A percentile compares a stretch with the other conserved stretches of the same genome.
Conservation (phyloP, 1,139 yeast genomes). For the Yamadazyma mexicana region DNA sequence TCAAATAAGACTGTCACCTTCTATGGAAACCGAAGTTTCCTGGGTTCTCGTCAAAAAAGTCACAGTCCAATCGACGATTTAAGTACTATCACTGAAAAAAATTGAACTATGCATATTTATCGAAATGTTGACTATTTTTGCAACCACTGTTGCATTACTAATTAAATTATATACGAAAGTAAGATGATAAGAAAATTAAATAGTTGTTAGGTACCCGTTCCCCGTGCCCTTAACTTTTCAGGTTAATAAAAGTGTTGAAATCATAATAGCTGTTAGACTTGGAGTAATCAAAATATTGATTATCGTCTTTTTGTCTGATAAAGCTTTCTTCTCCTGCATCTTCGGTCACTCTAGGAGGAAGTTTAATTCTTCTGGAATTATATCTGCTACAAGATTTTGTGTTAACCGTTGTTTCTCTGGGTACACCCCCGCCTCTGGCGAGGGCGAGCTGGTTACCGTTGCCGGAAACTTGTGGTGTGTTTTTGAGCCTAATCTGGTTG, state of each 20-base stretch:
- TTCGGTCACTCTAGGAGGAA: conserved; percentile 11
- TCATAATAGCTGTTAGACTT: conserved; percentile 26
- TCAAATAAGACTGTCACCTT: conserved; percentile 58
- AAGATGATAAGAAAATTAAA: not conserved
- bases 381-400: conserved; percentile 18
- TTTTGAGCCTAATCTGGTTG: conserved; percentile 19
- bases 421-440: not conserved
- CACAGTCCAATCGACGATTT: conserved; percentile 10
- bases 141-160: not conserved
- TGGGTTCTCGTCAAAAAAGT: conserved; percentile 1
- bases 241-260: conserved; percentile 39
- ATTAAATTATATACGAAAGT: not conserved
- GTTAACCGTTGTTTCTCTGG: not conserved
- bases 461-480: conserved; percentile 3
- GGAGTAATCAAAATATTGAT: conserved; percentile 31
- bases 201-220: not conserved
- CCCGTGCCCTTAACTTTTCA: conserved; percentile 13
- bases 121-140: too few species aligned
- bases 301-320: conserved; percentile 6
- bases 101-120: conserved; percentile 3
- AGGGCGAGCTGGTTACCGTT: conserved; percentile 1
- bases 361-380: conserved; percentile 20
- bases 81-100: conserved; percentile 13
- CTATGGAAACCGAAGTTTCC: conserved; percentile 22
- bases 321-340: conserved; percentile 1